phyloP scores from a whole-genome alignment of 2,329 filamentous ascomycete genomes.

The Fusarium goolgardi region DNA sequence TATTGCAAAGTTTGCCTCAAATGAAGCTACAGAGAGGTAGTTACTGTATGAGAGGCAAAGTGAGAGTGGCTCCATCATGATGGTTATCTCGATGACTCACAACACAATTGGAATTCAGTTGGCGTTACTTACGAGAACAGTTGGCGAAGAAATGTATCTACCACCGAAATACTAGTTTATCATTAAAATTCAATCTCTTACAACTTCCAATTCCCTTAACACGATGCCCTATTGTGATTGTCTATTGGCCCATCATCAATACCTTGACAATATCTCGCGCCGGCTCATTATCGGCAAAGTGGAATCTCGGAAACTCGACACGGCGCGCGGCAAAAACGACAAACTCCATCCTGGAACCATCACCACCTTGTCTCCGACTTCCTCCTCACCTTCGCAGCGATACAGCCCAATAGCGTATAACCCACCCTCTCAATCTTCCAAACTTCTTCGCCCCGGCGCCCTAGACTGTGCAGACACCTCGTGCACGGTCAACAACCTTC shows the following conservation, averaged over 20 bases:
- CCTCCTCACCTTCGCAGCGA: conserved; percentile 34
- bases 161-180: neutral
- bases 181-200: neutral
- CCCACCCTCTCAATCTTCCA: conserved; percentile 5
- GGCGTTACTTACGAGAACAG: neutral
- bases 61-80: conserved; percentile 12
- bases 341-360: conserved; percentile 32
- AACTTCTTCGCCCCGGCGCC: conserved; percentile 23
- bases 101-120: neutral
- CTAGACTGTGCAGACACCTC: conserved; percentile 63
- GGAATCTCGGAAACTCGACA: conserved; percentile 32
- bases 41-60: neutral
- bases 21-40: neutral
- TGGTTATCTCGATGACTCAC: conserved; percentile 28
- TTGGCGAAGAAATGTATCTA: neutral
- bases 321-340: conserved; percentile 44
- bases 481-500: conserved; percentile 62
- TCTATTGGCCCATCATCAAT: conserved; percentile 28
- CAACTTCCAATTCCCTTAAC: conserved; percentile 19
- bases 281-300: conserved; percentile 49
- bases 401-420: conserved; percentile 27
- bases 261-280: conserved; percentile 24
- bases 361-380: conserved; percentile 27
- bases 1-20: neutral
- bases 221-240: conserved; percentile 30